These are phyloP conservation scores for Gossypium gossypioides DNA, from an alignment of 441 rosid genomes.

Conservation along the genomic window DNA sequence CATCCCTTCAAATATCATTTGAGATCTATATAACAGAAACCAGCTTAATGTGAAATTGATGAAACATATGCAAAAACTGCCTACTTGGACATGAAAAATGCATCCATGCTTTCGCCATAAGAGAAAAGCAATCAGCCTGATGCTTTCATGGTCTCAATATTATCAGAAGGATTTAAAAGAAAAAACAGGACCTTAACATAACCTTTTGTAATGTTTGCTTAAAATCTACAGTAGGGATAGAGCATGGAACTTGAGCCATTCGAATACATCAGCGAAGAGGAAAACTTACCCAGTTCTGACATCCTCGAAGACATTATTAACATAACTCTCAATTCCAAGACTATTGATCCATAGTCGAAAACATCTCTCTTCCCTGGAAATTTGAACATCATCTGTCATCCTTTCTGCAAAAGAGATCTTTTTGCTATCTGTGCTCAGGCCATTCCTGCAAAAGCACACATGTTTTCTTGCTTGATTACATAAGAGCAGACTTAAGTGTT, in stretches of 20 bases:
- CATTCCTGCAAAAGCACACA: constrained; percentile 45
- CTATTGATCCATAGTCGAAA: constrained; percentile 68
- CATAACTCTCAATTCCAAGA: constrained; percentile 50
- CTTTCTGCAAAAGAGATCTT: constrained; percentile 57
- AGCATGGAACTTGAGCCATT: neutral
- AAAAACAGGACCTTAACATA: neutral
- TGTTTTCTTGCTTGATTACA: neutral
- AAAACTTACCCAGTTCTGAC: constrained; percentile 54
- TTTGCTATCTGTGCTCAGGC: constrained; percentile 44
- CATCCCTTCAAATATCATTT: neutral
- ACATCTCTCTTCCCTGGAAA: constrained; percentile 64
- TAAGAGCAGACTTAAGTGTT: neutral
- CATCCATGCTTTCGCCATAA: neutral
- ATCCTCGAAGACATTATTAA: constrained; percentile 61
- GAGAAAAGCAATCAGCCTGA: neutral
- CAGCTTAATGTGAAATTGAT: neutral
- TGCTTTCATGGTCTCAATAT: neutral
- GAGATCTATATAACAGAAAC: neutral
- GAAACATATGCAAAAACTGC: neutral
- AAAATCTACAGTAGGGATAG: neutral
- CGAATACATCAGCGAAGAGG: neutral
- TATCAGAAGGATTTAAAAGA: neutral
- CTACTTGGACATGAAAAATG: neutral
- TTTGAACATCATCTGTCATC: constrained; percentile 65
- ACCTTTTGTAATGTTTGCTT: neutral